These are phyloP conservation scores for Cryptococcus sp. DNA, from an alignment of 1,284 basidiomycete genomes.

Conservation along the genomic window DNA sequence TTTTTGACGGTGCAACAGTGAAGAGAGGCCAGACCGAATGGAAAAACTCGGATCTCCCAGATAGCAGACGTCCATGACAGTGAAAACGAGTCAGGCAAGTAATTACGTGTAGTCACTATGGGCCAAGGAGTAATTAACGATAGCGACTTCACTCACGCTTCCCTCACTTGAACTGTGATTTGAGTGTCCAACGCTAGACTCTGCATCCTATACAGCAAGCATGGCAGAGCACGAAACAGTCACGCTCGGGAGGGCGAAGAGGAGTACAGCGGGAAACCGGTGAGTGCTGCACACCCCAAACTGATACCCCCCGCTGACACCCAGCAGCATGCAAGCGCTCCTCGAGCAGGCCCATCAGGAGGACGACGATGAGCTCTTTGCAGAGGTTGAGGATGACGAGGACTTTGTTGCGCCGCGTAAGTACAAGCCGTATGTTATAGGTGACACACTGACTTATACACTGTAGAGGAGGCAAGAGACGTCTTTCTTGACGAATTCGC, in stretches of 20 bases:
- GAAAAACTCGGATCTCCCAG: background rate
- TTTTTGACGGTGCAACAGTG: too few species aligned
- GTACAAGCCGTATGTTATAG: constrained; percentile 5
- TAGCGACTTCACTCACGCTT: too few species aligned
- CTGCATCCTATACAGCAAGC: background rate
- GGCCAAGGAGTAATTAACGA: too few species aligned
- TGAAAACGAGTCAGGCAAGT: too few species aligned
- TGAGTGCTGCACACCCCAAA: constrained; percentile 8
- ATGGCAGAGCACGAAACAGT: constrained; percentile 32
- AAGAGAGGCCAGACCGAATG: background rate
- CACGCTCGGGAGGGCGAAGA: constrained; percentile 37
- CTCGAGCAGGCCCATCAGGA: constrained; percentile 47
- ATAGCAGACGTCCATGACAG: background rate
- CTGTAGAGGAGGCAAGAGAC: constrained; percentile 35
- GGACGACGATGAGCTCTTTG: constrained; percentile 42
- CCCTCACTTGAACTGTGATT: too few species aligned
- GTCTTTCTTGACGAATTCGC: constrained; percentile 48
- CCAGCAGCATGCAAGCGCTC: constrained; percentile 45
- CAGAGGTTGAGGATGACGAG: constrained; percentile 44
- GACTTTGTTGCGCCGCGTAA: constrained; percentile 45
- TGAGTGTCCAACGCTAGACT: too few species aligned
- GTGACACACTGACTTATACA: constrained; percentile 1
- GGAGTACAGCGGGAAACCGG: constrained; percentile 48
- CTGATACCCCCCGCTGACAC: background rate
- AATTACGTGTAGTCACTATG: too few species aligned